phyloP scores from a whole-genome alignment of 2,329 filamentous ascomycete species.

The Bipolaris zeicola region DNA sequence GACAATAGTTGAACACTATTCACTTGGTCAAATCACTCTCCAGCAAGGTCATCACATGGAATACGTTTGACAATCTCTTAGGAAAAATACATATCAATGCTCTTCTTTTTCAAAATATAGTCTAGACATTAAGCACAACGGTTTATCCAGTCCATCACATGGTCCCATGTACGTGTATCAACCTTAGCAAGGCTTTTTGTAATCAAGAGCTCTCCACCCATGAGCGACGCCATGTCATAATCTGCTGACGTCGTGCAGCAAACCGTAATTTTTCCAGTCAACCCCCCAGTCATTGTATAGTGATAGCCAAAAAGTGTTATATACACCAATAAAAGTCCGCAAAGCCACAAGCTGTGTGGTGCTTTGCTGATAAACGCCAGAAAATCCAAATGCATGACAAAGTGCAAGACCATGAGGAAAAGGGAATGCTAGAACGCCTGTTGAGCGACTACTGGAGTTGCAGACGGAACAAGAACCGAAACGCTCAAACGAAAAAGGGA shows the following conservation, averaged over 20 bases:
- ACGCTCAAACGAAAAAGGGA: conserved; percentile 1
- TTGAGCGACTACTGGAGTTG: neutral
- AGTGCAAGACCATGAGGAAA: neutral
- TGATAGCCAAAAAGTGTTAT: conserved; percentile 10
- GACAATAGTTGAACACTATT: neutral
- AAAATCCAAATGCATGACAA: conserved; percentile 5
- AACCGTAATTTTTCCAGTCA: conserved; percentile 2
- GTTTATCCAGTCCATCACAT: conserved; percentile 8
- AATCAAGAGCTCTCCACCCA: neutral
- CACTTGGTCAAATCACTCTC: neutral
- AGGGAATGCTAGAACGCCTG: conserved; percentile 1
- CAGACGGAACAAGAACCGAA: conserved; percentile 10
- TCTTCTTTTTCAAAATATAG: neutral
- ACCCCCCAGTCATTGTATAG: conserved; percentile 7
- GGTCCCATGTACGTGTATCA: conserved; percentile 6
- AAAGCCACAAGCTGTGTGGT: conserved; percentile 4
- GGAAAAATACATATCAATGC: conserved; percentile 6
- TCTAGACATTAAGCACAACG: conserved; percentile 16
- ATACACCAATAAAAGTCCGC: conserved; percentile 17
- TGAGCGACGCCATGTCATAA: conserved; percentile 24
- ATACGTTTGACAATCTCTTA: neutral
- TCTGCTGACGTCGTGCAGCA: conserved; percentile 12
- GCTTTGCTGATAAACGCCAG: conserved; percentile 10
- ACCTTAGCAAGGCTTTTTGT: neutral
- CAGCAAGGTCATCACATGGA: neutral